Percentiles rank a stretch among this genome's conserved stretches.
These are phyloP conservation scores for Periconia macrospinosa DNA, from an alignment of 2,329 filamentous ascomycete species.

Conservation along the genomic window DNA sequence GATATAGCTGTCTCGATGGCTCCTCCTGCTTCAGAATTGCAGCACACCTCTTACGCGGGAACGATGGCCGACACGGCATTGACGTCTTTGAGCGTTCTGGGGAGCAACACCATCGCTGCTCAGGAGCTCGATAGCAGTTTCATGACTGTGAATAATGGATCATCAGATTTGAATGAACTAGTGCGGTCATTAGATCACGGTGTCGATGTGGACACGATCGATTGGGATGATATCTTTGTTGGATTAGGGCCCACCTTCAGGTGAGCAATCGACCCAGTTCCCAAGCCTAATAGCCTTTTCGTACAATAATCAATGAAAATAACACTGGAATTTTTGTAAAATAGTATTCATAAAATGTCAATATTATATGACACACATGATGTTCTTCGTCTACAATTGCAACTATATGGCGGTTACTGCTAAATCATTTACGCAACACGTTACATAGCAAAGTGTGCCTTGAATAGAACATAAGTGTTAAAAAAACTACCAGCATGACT, in stretches of 20 bases:
- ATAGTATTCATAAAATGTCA: too few relatives aligned
- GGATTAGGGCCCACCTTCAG: conserved; percentile 1
- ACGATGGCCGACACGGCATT: neutral
- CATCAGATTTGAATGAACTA: conserved; percentile 9
- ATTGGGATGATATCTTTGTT: conserved; percentile 18
- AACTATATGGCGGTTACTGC: too few relatives aligned
- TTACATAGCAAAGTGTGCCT: too few relatives aligned
- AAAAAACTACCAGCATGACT: too few relatives aligned
- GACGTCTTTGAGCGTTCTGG: neutral
- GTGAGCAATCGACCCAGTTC: neutral
- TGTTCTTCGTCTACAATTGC: too few relatives aligned
- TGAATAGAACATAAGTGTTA: too few relatives aligned
- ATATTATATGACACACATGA: too few relatives aligned
- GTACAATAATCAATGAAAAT: neutral
- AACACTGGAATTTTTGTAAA: too few relatives aligned
- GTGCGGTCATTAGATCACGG: conserved; percentile 13
- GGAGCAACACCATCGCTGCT: neutral
- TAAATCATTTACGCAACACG: too few relatives aligned
- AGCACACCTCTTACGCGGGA: neutral
- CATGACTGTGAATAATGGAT: neutral
- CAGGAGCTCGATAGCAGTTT: neutral
- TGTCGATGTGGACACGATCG: conserved; percentile 9
- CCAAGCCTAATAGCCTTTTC: too few relatives aligned
- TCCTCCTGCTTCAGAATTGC: neutral
- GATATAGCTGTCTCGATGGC: too few relatives aligned